Evolutionary conservation across 306 rosid genomes (phyloP).

Genomic region (Gastrolobium bilobum): DNA sequence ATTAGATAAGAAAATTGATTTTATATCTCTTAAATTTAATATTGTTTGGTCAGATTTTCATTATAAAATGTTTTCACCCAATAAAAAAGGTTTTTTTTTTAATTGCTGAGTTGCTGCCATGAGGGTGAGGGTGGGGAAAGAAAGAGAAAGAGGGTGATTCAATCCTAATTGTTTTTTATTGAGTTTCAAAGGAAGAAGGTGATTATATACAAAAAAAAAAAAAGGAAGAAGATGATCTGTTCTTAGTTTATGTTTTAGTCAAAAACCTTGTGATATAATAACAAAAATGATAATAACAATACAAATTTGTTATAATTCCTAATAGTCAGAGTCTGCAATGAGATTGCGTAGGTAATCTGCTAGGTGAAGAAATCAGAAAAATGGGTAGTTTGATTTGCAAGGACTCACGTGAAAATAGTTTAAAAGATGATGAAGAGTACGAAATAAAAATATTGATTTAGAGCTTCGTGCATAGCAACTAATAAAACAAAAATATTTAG

Average conservation of each 20-base stretch:
- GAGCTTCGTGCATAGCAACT: background rate
- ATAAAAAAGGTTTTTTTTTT: too few species aligned
- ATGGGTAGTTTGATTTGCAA: background rate
- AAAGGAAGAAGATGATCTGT: background rate
- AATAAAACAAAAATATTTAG: background rate
- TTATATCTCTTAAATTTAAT: background rate
- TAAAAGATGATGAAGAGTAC: background rate
- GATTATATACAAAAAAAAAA: too few species aligned
- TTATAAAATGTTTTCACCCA: too few species aligned
- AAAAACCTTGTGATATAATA: background rate
- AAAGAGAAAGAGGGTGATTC: background rate
- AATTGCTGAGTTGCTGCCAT: too few species aligned
- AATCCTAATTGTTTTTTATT: background rate
- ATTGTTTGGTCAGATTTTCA: too few species aligned
- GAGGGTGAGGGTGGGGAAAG: background rate
- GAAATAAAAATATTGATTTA: background rate
- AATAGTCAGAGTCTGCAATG: conserved; percentile 32
- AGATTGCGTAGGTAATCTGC: background rate
- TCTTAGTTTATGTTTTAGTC: background rate
- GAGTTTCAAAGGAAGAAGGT: background rate
- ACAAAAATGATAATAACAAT: background rate
- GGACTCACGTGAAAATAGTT: background rate
- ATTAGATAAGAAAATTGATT: background rate
- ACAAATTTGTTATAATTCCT: conserved; percentile 9
- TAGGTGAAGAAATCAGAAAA: background rate